Evolutionary conservation across 164 flowering plant species (phyloP), one percentile per base, ranked within the genome.

Genomic region (Dillenia turbinata): DNA sequence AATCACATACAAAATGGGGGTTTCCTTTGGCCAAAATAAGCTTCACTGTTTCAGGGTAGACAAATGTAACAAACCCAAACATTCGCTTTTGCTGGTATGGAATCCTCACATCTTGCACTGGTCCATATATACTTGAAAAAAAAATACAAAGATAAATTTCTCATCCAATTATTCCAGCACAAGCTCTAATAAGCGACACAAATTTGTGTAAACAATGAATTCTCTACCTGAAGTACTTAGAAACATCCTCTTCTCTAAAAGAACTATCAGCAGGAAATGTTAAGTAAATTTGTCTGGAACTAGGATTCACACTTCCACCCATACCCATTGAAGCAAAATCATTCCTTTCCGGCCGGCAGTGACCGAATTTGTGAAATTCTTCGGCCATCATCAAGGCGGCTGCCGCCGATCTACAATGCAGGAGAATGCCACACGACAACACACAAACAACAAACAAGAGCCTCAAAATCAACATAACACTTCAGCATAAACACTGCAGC

Each of bases 241-340:
- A 88, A 17, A 93, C 98, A 79, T 93, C 98, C 59, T 90, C 98
- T 69, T 93, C 97, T 66, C 83, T 80, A 62, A 93, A 93, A 9
- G 97, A 86, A 62, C 98, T 93, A 60, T 93, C 98, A 59, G 98
- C 98, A 26, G 98, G 98, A 69, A 93, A 93, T 7, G 96, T 89
- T 66, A 89, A 71, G 66, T 89, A 89, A 55, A 89, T 89, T 77
- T 89, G 96, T 51, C 91, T 81, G 1, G 93, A 77, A 10, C 82
- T 82, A 3, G 93, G 85, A 58, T 72, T 81, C 59, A 66, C 63
- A 26, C 73, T 76, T 44, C 79, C 87, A 14, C 73, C 81, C 43
- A 71, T 60, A 0, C 82, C 83, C 56, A 78, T 63, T 2, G 67
- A 73, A n/a, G 78, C 55, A 62, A 83, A 78, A 16, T 85, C 88